Percentiles rank a stretch among this genome's conserved stretches.
Evolutionary conservation across 208 protist genomes (phyloP).

Genomic region (Leishmania lainsoni): DNA sequence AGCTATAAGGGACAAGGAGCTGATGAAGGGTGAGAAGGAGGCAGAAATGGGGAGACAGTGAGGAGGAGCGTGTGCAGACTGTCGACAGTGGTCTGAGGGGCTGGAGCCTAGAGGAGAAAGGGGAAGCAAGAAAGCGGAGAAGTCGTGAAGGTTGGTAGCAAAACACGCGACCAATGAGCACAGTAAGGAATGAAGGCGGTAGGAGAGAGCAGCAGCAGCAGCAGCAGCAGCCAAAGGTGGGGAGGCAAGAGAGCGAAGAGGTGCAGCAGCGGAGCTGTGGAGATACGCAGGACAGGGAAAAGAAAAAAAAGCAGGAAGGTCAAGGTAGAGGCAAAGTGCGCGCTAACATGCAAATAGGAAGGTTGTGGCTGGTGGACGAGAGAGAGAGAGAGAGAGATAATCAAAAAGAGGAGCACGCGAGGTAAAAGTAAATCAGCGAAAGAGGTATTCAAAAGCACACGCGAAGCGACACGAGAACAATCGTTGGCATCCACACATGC

Average conservation of each 20-base stretch:
- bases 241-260: neutral
- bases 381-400: accelerated
- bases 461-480: neutral
- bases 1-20: neutral
- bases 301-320: neutral
- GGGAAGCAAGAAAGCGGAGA: neutral
- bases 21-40: neutral
- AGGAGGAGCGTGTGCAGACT: neutral
- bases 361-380: too few relatives aligned
- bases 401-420: neutral
- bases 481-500: too few relatives aligned
- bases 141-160: neutral
- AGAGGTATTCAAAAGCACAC: neutral
- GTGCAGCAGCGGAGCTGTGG: neutral
- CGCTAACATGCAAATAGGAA: neutral
- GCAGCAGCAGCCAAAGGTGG: neutral
- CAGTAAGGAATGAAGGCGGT: neutral
- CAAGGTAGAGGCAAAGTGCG: neutral
- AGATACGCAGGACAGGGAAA: neutral
- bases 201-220: neutral
- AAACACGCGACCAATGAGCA: neutral
- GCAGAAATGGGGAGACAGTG: neutral
- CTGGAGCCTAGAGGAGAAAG: neutral
- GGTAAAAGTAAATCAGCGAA: neutral
- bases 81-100: too few relatives aligned